A percentile compares a stretch with the other conserved stretches of the same genome.
These are phyloP conservation scores for Lentinula edodes DNA, from an alignment of 768 basidiomycete species.

Conservation along the genomic window DNA sequence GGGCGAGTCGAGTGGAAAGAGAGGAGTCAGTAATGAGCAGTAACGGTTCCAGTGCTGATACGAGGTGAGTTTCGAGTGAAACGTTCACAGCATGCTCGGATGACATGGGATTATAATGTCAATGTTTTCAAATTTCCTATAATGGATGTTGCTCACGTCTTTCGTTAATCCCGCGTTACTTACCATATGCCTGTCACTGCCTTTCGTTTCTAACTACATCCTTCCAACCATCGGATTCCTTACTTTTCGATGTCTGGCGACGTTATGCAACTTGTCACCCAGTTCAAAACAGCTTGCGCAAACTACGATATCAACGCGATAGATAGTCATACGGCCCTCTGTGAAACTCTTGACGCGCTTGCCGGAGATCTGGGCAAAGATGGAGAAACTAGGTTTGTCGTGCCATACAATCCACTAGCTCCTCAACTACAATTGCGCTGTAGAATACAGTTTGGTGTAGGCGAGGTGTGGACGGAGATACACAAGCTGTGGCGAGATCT, in stretches of 20 bases:
- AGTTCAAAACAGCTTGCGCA: conserved; percentile 39
- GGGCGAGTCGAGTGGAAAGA: conserved; percentile 34
- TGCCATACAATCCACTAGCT: not conserved
- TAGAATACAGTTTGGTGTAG: not conserved
- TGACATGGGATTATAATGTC: not conserved
- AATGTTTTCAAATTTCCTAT: not conserved
- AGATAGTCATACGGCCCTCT: conserved; percentile 14
- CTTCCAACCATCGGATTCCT: not conserved
- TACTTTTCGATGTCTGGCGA: not conserved
- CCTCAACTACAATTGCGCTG: not conserved
- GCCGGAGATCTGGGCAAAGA: conserved; percentile 48
- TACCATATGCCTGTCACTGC: not conserved
- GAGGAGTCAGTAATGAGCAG: conserved; percentile 38
- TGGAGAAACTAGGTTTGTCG: conserved; percentile 30
- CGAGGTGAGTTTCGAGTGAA: conserved; percentile 65
- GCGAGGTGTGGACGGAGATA: conserved; percentile 47
- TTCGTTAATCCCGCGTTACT: not conserved
- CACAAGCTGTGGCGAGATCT: conserved; percentile 52
- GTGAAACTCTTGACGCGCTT: conserved; percentile 38
- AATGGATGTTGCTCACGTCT: not conserved
- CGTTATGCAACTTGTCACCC: conserved; percentile 11
- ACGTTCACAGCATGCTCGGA: conserved; percentile 36
- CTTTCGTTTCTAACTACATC: not conserved
- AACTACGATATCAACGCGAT: conserved; percentile 27
- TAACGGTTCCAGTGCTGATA: conserved; percentile 42